Base-by-base conservation (phyloP, 2,329 filamentous ascomycete species). In the Claviceps sp. region DNA sequence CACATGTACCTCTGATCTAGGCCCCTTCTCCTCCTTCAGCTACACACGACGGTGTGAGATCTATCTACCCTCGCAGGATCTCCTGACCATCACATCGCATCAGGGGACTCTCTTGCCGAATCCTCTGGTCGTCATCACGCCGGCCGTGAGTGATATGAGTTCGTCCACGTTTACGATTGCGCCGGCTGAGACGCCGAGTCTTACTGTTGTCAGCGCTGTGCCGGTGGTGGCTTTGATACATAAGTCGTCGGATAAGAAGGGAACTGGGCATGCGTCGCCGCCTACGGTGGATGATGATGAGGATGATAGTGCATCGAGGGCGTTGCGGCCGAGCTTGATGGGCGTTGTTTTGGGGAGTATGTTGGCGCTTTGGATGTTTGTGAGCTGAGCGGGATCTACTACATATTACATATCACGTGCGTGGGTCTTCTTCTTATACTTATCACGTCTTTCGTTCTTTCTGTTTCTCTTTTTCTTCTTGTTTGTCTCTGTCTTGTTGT, bases 201-300 rank as follows among this genome's bases (percentile, higher is more conserved):
- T 53, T 16, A 44, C 47, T 7, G 47, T 53, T n/a, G 45, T 47
- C 8, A 52, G 42, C 18, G 47, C 43, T 11, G 13, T 57, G 7
- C 56, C 57, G 5, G 58, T 50, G 5, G 51, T 59, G 22, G 49
- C 54, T 1, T 48, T 62, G 6, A 43, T 61, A 4, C 54, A 54
- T 40, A 45, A 58, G 36, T 47, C 52, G n/a, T 44, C 48, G 1
- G 59, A 61, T 44, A 47, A 2, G 50, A 43, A 43, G 24, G 30
- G 5, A 7, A 42, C 30, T 8, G 37, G 34, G 11, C 16, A 48
- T 26, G 37, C 44, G 37, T 13, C 37, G 4, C 8, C 20, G 7
- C 26, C 22, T 9, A 16, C 16, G 4, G 38, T 26, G 38, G 42
- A 20, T 24, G 45, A 52, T 18, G 34, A 47, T 14, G 34, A 47